phyloP scores from a whole-genome alignment of 2,329 filamentous ascomycete genomes.

The Arthrocladium fulminans region DNA sequence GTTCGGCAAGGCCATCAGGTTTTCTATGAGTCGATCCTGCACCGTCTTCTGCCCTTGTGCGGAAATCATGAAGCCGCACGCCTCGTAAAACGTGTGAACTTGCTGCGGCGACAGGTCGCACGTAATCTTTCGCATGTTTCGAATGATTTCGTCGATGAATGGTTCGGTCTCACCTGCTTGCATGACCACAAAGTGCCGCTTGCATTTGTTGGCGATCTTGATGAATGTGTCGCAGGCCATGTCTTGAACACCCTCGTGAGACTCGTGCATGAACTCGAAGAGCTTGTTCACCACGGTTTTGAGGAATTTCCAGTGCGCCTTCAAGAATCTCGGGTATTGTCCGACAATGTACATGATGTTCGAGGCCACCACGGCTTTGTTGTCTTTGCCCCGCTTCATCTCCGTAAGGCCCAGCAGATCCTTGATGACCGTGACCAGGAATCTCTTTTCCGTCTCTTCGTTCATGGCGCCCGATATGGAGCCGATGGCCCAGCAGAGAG shows the following conservation, averaged over 20 bases:
- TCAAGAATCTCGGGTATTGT: slow-evolving; percentile 94
- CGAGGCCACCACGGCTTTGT: slow-evolving; percentile 96
- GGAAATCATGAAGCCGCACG: slow-evolving; percentile 97
- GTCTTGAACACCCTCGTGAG: slow-evolving; percentile 96
- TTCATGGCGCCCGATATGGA: slow-evolving; percentile 99
- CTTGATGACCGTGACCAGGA: slow-evolving; percentile 97
- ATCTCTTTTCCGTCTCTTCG: slow-evolving; percentile 96
- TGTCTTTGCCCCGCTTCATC: slow-evolving; percentile 99
- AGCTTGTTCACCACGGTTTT: slow-evolving; percentile 99
- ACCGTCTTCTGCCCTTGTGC: slow-evolving; percentile 91
- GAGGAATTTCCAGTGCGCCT: slow-evolving; percentile 98
- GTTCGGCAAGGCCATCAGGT: slow-evolving; percentile 90
- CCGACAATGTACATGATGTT: slow-evolving; percentile 99
- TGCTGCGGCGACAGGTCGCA: slow-evolving; percentile 92
- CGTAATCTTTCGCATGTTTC: slow-evolving; percentile 91
- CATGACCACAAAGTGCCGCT: slow-evolving; percentile 90
- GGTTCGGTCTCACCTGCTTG: slow-evolving; percentile 91
- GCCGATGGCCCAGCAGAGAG: slow-evolving; percentile 97
- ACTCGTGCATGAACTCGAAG: slow-evolving; percentile 99
- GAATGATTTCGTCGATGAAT: slow-evolving; percentile 97
- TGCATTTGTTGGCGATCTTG: slow-evolving; percentile 97
- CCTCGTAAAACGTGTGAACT: slow-evolving; percentile 97
- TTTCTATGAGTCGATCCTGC: slow-evolving; percentile 82
- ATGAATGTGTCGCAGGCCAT: slow-evolving; percentile 99
- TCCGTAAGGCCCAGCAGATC: slow-evolving; percentile 92